Conservation (phyloP, 371 early-diverging fungal genomes). For the Nematocida parisii region DNA sequence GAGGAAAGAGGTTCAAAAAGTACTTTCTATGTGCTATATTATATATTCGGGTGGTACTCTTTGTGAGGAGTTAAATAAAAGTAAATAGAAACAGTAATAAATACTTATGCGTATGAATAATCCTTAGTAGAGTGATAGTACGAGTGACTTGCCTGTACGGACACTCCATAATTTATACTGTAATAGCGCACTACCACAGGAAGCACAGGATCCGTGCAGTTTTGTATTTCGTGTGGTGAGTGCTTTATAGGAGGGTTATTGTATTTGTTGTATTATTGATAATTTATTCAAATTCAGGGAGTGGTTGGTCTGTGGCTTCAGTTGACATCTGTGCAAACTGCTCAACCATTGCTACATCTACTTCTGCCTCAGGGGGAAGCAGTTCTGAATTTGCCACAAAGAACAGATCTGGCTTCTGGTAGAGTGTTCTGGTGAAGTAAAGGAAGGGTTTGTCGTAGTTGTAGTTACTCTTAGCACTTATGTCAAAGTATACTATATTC, state of each 20-base stretch:
- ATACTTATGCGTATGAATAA: not conserved
- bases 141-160: too few species aligned
- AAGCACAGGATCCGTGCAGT: too few species aligned
- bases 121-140: not conserved
- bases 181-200: too few species aligned
- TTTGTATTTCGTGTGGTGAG: too few species aligned
- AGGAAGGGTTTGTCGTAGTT: constrained; percentile 99
- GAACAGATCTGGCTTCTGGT: constrained; percentile 84
- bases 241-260: too few species aligned
- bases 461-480: constrained; percentile 96
- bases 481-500: constrained; percentile 98
- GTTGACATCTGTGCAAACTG: constrained; percentile 73
- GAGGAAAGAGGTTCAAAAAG: not conserved
- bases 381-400: constrained; percentile 95
- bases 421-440: constrained; percentile 92
- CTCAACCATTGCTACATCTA: constrained; percentile 77
- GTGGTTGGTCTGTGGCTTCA: constrained; percentile 69
- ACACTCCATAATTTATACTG: too few species aligned
- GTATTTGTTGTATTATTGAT: not conserved
- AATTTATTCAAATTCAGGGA: constrained; percentile 48
- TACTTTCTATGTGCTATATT: constrained; percentile 32
- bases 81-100: not conserved
- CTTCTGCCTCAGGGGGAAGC: constrained; percentile 84
- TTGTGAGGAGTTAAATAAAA: not conserved
- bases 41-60: constrained; percentile 31